A percentile compares a stretch with the other conserved stretches of the same genome.
Evolutionary conservation across 441 rosid species (phyloP).

Genomic region (Populus hybrid): DNA sequence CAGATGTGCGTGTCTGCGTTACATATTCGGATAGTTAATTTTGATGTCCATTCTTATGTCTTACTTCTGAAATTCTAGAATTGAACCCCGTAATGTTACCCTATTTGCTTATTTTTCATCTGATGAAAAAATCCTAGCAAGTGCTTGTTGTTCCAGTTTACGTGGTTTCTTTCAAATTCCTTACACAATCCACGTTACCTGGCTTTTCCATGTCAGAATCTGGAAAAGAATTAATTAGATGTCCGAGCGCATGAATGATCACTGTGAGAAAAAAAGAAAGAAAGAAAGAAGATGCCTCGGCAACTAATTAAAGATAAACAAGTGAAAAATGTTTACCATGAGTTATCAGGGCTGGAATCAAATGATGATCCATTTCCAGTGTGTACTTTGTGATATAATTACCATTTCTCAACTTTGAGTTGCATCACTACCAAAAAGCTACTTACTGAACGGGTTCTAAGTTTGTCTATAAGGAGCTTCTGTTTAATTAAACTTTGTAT

Average conservation of each 20-base stretch:
- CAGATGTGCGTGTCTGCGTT: neutral
- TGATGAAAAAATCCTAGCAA: neutral
- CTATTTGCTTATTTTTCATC: neutral
- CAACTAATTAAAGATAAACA: neutral
- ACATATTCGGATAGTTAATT: neutral
- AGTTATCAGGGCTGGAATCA: neutral
- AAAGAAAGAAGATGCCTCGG: neutral
- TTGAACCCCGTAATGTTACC: neutral
- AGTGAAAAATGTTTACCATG: neutral
- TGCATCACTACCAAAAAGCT: too few species aligned
- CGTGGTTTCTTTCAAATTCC: neutral
- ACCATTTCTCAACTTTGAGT: neutral
- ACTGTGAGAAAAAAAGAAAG: neutral
- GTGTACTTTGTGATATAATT: neutral
- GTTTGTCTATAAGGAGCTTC: neutral
- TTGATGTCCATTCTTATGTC: neutral
- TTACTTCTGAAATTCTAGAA: neutral
- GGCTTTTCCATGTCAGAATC: neutral
- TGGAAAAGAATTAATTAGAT: neutral
- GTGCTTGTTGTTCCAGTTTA: neutral
- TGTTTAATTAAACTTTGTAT: neutral
- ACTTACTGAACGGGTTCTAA: neutral
- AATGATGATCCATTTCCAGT: neutral
- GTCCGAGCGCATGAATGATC: neutral
- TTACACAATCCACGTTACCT: neutral